phyloP scores from a whole-genome alignment of 345 rosid genomes.

The Ceriops zippeliana region DNA sequence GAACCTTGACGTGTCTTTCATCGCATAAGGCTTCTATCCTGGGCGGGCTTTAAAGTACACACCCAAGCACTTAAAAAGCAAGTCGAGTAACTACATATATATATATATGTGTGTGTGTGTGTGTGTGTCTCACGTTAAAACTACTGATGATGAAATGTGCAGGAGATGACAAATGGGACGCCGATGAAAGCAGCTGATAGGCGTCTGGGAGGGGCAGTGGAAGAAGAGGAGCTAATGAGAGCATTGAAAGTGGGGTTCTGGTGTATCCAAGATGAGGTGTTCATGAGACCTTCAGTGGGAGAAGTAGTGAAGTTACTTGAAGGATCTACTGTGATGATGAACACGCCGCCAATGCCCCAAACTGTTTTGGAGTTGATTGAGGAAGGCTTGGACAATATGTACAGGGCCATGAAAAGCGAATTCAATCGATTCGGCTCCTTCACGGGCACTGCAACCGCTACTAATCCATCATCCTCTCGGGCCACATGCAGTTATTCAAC shows the following conservation, averaged over 20 bases:
- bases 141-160: not conserved
- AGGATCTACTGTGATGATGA: conserved; percentile 34
- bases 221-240: conserved; percentile 28
- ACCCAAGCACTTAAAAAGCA: not conserved
- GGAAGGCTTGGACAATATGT: conserved; percentile 81
- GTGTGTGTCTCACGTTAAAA: not conserved
- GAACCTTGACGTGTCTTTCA: conserved; percentile 29
- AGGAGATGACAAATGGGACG: conserved; percentile 22
- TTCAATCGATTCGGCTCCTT: conserved; percentile 53
- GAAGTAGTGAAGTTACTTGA: conserved; percentile 30
- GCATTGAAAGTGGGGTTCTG: conserved; percentile 28
- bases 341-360: conserved; percentile 76
- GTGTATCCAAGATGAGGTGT: conserved; percentile 37
- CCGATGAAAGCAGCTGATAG: conserved; percentile 26
- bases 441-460: conserved; percentile 23
- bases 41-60: conserved; percentile 80
- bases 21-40: conserved; percentile 49
- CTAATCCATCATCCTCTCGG: conserved; percentile 41
- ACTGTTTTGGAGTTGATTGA: conserved; percentile 70
- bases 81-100: too few relatives aligned
- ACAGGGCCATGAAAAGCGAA: conserved; percentile 80
- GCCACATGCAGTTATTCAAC: conserved; percentile 87
- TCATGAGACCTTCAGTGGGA: conserved; percentile 32
- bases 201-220: conserved; percentile 16
- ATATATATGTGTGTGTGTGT: too few relatives aligned